Percentiles rank a stretch among this genome's conserved stretches.
Evolutionary conservation across 192 early-diverging fungal species (phyloP).

Genomic region (Dissophora ornata): DNA sequence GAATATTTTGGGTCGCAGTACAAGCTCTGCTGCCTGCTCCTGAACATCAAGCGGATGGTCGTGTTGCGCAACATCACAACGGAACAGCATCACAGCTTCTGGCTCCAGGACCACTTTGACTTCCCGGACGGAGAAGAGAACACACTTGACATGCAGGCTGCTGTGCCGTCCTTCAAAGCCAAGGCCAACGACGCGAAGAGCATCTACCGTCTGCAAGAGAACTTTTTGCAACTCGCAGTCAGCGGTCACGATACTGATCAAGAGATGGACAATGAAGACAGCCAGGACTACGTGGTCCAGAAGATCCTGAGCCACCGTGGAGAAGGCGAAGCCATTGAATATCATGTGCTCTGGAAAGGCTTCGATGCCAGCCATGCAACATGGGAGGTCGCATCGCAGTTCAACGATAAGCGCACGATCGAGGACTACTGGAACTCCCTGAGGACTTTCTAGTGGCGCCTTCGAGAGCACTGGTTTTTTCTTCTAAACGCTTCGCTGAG

Average conservation of each 20-base stretch:
- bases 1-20: slow-evolving; percentile 17
- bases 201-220: slow-evolving; percentile 1
- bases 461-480: no score
- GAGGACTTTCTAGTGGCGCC: not conserved
- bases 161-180: not conserved
- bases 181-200: slow-evolving; percentile 6
- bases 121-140: slow-evolving; percentile 16
- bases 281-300: not conserved
- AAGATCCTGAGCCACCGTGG: slow-evolving; percentile 6
- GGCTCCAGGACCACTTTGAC: slow-evolving; percentile 33
- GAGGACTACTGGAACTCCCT: not conserved
- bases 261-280: not conserved
- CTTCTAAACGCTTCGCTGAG: no score
- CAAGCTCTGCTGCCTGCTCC: slow-evolving; percentile 30
- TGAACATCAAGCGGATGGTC: slow-evolving; percentile 39
- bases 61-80: slow-evolving; percentile 14
- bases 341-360: slow-evolving; percentile 11
- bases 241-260: not conserved
- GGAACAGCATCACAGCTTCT: slow-evolving; percentile 23
- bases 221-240: not conserved
- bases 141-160: not conserved
- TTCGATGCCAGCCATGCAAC: not conserved
- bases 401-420: not conserved
- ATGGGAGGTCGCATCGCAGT: not conserved
- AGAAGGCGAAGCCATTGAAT: slow-evolving; percentile 9